Conservation (phyloP, 192 early-diverging fungal genomes). For the Coemansia sp. region DNA sequence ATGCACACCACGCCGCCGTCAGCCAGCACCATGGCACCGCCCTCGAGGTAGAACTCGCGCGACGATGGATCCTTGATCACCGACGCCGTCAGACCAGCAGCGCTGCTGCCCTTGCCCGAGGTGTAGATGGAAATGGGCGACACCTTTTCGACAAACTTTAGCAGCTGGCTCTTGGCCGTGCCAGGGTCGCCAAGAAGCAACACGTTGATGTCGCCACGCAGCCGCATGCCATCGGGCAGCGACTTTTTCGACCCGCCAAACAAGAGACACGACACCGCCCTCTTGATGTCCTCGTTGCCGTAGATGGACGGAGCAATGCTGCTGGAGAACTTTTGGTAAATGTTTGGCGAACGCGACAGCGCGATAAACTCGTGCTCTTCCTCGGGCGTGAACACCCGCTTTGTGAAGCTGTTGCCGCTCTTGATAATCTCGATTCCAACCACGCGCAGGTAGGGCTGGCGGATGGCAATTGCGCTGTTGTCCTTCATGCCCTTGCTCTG, state of each 20-base stretch:
- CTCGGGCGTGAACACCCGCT: constrained; percentile 75
- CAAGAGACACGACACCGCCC: constrained; percentile 88
- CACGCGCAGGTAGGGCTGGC: constrained; percentile 91
- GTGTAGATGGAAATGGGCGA: constrained; percentile 99
- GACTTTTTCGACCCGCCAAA: constrained; percentile 97
- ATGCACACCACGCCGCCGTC: constrained; percentile 99
- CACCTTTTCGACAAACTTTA: constrained; percentile 98
- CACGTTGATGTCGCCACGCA: constrained; percentile 98
- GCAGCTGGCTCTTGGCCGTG: constrained; percentile 95
- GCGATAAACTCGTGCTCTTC: constrained; percentile 92
- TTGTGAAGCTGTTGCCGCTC: constrained; percentile 61
- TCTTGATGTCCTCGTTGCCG: constrained; percentile 96
- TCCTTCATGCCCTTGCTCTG: constrained; percentile 68
- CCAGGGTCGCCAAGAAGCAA: constrained; percentile 97
- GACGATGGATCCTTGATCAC: constrained; percentile 90
- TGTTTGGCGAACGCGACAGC: constrained; percentile 79
- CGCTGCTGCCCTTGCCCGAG: constrained; percentile 97
- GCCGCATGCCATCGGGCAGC: constrained; percentile 93
- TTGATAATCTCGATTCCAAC: constrained; percentile 87
- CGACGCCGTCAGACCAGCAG: constrained; percentile 97
- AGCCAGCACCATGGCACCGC: constrained; percentile 98
- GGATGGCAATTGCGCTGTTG: constrained; percentile 81
- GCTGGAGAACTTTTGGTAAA: constrained; percentile 88
- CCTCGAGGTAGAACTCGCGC: constrained; percentile 96
- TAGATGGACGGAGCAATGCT: constrained; percentile 98